phyloP scores from a whole-genome alignment of 139 green algal genomes.

The Nannochloris sp. region DNA sequence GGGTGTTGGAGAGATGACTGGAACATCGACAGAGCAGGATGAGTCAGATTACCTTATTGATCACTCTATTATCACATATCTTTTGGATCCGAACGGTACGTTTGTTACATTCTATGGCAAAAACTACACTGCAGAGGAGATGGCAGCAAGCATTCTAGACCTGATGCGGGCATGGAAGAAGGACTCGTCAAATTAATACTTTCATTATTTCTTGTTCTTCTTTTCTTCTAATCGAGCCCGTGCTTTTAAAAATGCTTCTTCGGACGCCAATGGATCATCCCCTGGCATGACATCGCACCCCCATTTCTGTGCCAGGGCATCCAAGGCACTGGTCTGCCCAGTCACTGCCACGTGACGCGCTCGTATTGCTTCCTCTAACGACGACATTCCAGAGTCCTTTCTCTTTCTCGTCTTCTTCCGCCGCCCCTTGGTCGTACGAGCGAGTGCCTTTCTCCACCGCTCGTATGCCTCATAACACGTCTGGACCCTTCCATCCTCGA shows the following conservation, averaged over 20 bases:
- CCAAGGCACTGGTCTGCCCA: slow-evolving; percentile 13
- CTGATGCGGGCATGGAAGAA: slow-evolving; percentile 3
- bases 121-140: slow-evolving; percentile 4
- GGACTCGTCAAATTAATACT: background rate
- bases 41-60: slow-evolving; percentile 91
- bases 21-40: background rate
- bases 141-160: slow-evolving; percentile 7
- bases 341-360: slow-evolving; percentile 18
- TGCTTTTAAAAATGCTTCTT: slow-evolving; percentile 43
- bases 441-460: slow-evolving; percentile 39
- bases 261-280: slow-evolving; percentile 11
- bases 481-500: slow-evolving; percentile 34
- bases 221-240: slow-evolving; percentile 7
- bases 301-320: slow-evolving; percentile 22
- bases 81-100: slow-evolving; percentile 77
- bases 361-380: slow-evolving; percentile 13
- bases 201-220: background rate
- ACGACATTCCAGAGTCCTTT: background rate
- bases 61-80: slow-evolving; percentile 98
- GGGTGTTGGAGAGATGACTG: slow-evolving; percentile 15
- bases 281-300: slow-evolving; percentile 20
- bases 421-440: background rate
- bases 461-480: slow-evolving; percentile 30
- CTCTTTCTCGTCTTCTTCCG: slow-evolving; percentile 2
- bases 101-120: slow-evolving; percentile 89